Base-by-base conservation (phyloP, 1,284 basidiomycete genomes). In the Lignosus rhinocerotis region DNA sequence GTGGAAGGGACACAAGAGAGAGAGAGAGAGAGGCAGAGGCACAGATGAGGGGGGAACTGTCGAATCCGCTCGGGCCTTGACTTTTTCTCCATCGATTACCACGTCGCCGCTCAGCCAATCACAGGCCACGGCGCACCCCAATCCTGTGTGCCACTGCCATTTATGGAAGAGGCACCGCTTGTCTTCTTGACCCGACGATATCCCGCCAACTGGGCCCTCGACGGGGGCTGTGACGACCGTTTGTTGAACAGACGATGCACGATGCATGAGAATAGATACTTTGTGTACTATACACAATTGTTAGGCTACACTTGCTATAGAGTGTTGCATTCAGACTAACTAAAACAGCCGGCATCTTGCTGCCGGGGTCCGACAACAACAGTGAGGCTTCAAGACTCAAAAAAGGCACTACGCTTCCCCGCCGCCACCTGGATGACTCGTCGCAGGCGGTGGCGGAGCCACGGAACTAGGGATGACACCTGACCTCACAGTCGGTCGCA, bases 41-140 rank as follows among this genome's bases (percentile, higher is more conserved):
- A 52, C 38, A 50, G 25, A 46, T 32, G 21, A 57, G 43, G 36
- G 54, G 44, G 57, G 39, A 25, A 39, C 30, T 16, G 21, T 42
- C 31, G 30, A 38, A 19, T 34, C 44, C 34, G 53, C 36, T 32
- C 43, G 47, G 42, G 55, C 38, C 48, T 56, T 57, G 54, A 60
- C 51, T 59, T 60, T 64, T 67, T 64, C 60, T 61, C 57, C 65
- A 68, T 68, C 67, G 67, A 68, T 68, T 56, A 60, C 56, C 43
- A 46, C 52, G 51, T 39, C 51, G 30, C 19, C 33, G 17, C 39
- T 49, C 50, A 46, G 55, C 63, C 63, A 61, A 64, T 62, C 63
- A 60, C 63, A 58, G 54, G 48, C 44, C 42, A 42, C 62, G 63
- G 62, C 43, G 45, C 39, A 42, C 39, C 11, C 65, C n/a, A 59